Percentiles rank a stretch among this genome's conserved stretches.
Conservation (phyloP, 2,329 filamentous ascomycete species). For the Calycina marina region DNA sequence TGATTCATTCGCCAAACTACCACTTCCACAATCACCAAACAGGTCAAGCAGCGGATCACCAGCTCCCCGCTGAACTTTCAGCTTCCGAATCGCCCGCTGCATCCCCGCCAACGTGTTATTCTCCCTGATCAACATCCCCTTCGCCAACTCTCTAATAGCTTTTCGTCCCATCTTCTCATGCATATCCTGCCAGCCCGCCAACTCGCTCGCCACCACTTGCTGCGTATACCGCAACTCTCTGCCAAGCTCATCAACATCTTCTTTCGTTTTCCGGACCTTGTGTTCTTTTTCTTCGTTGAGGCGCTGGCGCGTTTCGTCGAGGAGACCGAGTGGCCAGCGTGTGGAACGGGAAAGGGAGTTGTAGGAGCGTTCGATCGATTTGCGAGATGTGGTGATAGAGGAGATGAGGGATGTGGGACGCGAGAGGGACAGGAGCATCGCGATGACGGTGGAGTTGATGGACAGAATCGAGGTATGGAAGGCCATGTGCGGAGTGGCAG, state of each 20-base stretch:
- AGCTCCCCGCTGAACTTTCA: no score
- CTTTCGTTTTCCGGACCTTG: conserved; percentile 54
- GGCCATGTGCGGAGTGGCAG: conserved; percentile 55
- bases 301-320: conserved; percentile 77
- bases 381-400: conserved; percentile 58
- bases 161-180: conserved; percentile 63
- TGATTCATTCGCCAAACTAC: no score
- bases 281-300: conserved; percentile 74
- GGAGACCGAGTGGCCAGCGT: conserved; percentile 64
- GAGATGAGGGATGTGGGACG: conserved; percentile 66
- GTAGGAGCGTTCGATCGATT: conserved; percentile 64
- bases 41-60: no score
- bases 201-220: conserved; percentile 77
- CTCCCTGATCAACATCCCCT: conserved; percentile 67
- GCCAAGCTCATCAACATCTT: conserved; percentile 59
- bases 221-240: conserved; percentile 83
- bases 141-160: conserved; percentile 63
- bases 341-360: conserved; percentile 60
- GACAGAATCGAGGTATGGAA: conserved; percentile 68
- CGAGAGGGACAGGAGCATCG: conserved; percentile 64
- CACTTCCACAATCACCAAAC: no score
- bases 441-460: conserved; percentile 70
- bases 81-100: conserved; percentile 54
- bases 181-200: conserved; percentile 89
- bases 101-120: conserved; percentile 66